Evolutionary conservation across 1,284 basidiomycete genomes (phyloP).

Genomic region (Binderoboletus segoi): DNA sequence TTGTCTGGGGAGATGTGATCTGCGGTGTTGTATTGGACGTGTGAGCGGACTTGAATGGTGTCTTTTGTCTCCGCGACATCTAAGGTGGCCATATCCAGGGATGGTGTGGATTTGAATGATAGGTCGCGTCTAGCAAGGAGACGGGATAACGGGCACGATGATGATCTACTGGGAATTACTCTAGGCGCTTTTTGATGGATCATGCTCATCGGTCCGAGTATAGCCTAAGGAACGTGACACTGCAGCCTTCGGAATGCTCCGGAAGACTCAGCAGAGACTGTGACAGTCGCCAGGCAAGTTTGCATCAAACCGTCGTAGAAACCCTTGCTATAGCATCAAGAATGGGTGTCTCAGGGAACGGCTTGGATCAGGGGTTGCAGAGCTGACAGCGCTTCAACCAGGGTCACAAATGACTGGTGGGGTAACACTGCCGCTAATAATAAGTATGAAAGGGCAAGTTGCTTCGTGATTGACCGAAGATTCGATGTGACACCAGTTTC

Average conservation of each 20-base stretch:
- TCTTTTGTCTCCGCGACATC: conserved; percentile 41
- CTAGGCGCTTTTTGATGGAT: not conserved
- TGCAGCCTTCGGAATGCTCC: not conserved
- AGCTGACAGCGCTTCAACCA: not conserved
- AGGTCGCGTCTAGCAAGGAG: not conserved
- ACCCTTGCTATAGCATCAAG: not conserved
- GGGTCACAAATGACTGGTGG: not conserved
- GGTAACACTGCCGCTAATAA: not conserved
- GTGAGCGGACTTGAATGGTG: conserved; percentile 68
- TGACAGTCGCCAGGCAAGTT: not conserved
- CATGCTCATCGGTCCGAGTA: conserved; percentile 6
- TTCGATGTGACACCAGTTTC: no score
- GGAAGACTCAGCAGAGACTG: no score
- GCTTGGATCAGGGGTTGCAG: not conserved
- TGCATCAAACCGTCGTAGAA: not conserved
- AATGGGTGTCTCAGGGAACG: not conserved
- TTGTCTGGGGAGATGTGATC: conserved; percentile 60
- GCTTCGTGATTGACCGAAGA: not conserved
- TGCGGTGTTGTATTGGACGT: conserved; percentile 72
- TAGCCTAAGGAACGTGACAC: not conserved
- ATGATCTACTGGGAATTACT: conserved; percentile 11
- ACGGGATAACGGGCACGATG: conserved; percentile 13
- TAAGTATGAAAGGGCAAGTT: not conserved
- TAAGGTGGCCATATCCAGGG: conserved; percentile 25
- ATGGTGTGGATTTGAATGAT: not conserved